Percentiles rank a stretch among this genome's conserved stretches.
Evolutionary conservation across 1,284 basidiomycete species (phyloP).

Genomic region (Phellinidium pouzarii): DNA sequence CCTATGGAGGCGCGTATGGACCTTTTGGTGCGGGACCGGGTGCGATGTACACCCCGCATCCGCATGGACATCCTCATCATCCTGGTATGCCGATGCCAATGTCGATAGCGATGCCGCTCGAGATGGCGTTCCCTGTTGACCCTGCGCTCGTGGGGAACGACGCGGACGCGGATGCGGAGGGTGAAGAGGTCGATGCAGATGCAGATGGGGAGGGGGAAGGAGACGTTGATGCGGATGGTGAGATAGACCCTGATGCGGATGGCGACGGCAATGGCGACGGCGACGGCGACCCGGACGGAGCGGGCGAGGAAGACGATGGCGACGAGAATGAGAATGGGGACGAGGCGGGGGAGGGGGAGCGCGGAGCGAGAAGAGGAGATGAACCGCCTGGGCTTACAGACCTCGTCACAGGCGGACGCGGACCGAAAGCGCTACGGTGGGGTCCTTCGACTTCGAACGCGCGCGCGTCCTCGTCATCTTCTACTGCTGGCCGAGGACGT

Average conservation of each 20-base stretch:
- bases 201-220: background rate
- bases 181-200: background rate
- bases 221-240: conserved; percentile 1
- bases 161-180: background rate
- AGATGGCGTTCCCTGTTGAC: conserved; percentile 14
- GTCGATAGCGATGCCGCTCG: conserved; percentile 8
- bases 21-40: background rate
- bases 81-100: background rate
- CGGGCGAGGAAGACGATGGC: background rate
- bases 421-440: background rate
- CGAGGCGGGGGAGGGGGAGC: too few species aligned
- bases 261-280: background rate
- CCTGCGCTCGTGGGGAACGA: background rate
- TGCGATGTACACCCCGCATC: background rate
- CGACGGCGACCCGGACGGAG: background rate
- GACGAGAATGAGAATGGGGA: background rate
- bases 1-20: background rate
- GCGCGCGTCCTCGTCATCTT: background rate
- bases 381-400: background rate
- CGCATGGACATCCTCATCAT: background rate
- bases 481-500: background rate
- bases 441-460: background rate
- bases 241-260: background rate
- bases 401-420: background rate
- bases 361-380: too few species aligned